Evolutionary conservation across 1,139 yeast species (phyloP).

Genomic region (Candida sp.): DNA sequence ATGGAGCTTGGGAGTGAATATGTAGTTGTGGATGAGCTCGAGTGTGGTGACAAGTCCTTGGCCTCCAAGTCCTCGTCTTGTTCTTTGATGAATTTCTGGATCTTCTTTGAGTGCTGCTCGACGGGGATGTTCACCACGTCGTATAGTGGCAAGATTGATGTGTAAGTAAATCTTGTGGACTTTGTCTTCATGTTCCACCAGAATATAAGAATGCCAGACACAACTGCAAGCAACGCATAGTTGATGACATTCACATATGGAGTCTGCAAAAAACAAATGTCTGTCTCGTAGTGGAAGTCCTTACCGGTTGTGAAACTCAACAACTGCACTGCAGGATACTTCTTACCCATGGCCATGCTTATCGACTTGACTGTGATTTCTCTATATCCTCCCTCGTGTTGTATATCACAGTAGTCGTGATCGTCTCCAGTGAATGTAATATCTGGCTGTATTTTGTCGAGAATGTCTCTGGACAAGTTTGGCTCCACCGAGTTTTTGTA

Average conservation of each 20-base stretch:
- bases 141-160: slow-evolving; percentile 18
- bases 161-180: slow-evolving; percentile 14
- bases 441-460: slow-evolving; percentile 63
- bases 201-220: slow-evolving; percentile 32
- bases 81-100: slow-evolving; percentile 24
- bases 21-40: not conserved
- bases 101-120: slow-evolving; percentile 21
- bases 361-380: slow-evolving; percentile 61
- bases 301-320: slow-evolving; percentile 32
- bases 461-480: slow-evolving; percentile 59
- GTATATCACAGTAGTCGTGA: slow-evolving; percentile 73
- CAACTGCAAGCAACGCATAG: slow-evolving; percentile 43
- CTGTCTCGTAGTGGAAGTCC: slow-evolving; percentile 31
- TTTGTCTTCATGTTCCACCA: slow-evolving; percentile 31
- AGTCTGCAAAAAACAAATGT: slow-evolving; percentile 50
- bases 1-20: slow-evolving; percentile 12
- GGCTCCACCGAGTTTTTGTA: slow-evolving; percentile 58
- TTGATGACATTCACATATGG: slow-evolving; percentile 49
- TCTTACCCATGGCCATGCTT: slow-evolving; percentile 65
- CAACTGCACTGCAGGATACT: slow-evolving; percentile 57
- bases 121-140: slow-evolving; percentile 10
- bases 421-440: slow-evolving; percentile 92
- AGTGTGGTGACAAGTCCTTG: not conserved
- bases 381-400: slow-evolving; percentile 31
- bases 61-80: slow-evolving; percentile 21